A percentile compares a stretch with the other conserved stretches of the same genome.
Evolutionary conservation across 2,329 filamentous ascomycete species (phyloP).

Genomic region (Cyphellophora europaea): DNA sequence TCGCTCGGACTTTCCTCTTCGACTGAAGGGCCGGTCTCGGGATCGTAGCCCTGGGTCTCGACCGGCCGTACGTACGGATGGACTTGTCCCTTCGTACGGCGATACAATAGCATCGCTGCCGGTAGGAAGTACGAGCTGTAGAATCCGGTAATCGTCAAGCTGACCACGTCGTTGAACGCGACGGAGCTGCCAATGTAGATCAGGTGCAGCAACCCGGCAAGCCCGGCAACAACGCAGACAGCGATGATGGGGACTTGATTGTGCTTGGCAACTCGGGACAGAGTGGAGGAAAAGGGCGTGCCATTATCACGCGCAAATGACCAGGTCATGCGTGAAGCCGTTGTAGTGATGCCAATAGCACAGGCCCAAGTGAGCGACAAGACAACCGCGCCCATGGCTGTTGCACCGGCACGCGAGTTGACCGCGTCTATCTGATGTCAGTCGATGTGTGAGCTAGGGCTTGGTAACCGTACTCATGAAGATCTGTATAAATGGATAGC

Average conservation of each 20-base stretch:
- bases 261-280: slow-evolving; percentile 21
- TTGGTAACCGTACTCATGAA: slow-evolving; percentile 20
- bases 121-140: slow-evolving; percentile 28
- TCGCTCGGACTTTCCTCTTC: slow-evolving; percentile 5
- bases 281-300: slow-evolving; percentile 14
- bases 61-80: slow-evolving; percentile 22
- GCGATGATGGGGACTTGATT: slow-evolving; percentile 14
- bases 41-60: slow-evolving; percentile 11
- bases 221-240: slow-evolving; percentile 7
- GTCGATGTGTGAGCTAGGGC: too few relatives aligned
- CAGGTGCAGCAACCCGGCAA: slow-evolving; percentile 16
- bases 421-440: slow-evolving; percentile 15
- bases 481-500: slow-evolving; percentile 24
- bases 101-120: slow-evolving; percentile 24
- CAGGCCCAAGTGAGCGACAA: slow-evolving; percentile 20
- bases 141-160: slow-evolving; percentile 26
- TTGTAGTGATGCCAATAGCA: slow-evolving; percentile 19
- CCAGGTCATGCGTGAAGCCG: slow-evolving; percentile 19
- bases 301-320: slow-evolving; percentile 18
- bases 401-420: slow-evolving; percentile 16
- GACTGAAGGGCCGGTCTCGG: too few relatives aligned
- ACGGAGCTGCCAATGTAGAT: slow-evolving; percentile 21
- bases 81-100: slow-evolving; percentile 27
- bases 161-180: slow-evolving; percentile 22
- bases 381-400: slow-evolving; percentile 19